Evolutionary conservation across 2,329 filamentous ascomycete genomes (phyloP), one percentile per base, ranked within the genome.

Genomic region (Dactylellina haptotyla): DNA sequence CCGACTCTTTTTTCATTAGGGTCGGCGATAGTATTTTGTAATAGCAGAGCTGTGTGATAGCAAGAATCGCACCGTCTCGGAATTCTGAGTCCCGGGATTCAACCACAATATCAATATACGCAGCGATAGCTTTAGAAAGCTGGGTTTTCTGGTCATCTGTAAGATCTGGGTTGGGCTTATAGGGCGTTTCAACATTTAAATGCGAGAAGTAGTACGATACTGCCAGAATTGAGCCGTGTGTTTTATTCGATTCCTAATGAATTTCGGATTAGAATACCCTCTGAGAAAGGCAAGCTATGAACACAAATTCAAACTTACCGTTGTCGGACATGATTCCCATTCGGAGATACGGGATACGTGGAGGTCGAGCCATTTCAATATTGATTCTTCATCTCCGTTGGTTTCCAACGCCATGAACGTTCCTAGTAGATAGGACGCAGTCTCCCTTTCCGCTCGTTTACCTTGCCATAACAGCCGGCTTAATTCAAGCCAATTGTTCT

Each of bases 21-120:
- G 3, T 78, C 76, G 69, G 61, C 45, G 41, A 34, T 3, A 66
- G 16, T 6, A 85, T 78, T 1, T 82, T 81, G 0, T 83, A 83
- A 2, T 82, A 80, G 83, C 83, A 85, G 0, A 87, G 77, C 70
- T 85, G 83, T 0, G 82, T 77, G 50, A 84, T 82, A 0, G 82
- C 78, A 4, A 85, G 83, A 20, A 85, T 78, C 0, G 84, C 77
- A 0, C 83, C 79, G 28, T 77, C 75, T 41, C 77, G 77, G 41
- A 79, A 78, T 20, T 79, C 76, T 5, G 72, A 76, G 56, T 79
- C 73, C 12, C 78, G 69, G 62, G 69, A 66, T 20, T 73, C 63
- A 12, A 61, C 56, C 14, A 58, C 26, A 6, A 73, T 65, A 32
- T 66, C 30, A 20, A 73, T 51, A 34, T 73, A 73, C 5, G 69